These are phyloP conservation scores for Pneumocystis wakefieldiae DNA, from an alignment of 1,139 yeast genomes.

Conservation along the genomic window DNA sequence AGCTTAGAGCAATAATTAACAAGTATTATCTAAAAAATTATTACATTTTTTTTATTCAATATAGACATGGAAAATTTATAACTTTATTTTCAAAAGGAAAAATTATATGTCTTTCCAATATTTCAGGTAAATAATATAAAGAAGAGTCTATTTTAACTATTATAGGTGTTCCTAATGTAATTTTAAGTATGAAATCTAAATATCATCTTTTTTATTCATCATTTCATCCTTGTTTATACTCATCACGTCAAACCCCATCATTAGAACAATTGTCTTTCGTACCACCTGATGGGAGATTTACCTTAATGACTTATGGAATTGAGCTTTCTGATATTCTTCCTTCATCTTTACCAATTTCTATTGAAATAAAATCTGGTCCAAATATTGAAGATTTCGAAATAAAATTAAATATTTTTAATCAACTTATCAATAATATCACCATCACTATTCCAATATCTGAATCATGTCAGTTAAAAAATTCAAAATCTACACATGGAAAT, in stretches of 20 bases:
- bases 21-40: neutral
- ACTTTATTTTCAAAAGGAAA: neutral
- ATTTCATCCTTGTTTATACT: conserved; percentile 45
- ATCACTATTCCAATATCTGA: conserved; percentile 2
- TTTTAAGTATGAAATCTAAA: conserved; percentile 39
- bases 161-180: conserved; percentile 59
- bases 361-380: neutral
- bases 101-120: neutral
- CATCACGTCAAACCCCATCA: conserved; percentile 19
- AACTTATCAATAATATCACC: conserved; percentile 1
- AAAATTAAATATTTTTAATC: neutral
- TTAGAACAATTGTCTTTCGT: conserved; percentile 41
- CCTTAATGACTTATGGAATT: conserved; percentile 30
- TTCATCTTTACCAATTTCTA: conserved; percentile 2
- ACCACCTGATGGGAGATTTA: conserved; percentile 77
- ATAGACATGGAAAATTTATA: neutral
- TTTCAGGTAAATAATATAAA: neutral
- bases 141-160: conserved; percentile 27
- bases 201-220: conserved; percentile 25
- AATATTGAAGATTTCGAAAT: conserved; percentile 3
- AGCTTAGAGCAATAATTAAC: neutral
- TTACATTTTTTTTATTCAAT: neutral
- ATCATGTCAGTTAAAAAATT: neutral
- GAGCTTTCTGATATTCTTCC: neutral
- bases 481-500: neutral